Evolutionary conservation across 306 rosid genomes (phyloP).

Genomic region (Sophora flavescens): DNA sequence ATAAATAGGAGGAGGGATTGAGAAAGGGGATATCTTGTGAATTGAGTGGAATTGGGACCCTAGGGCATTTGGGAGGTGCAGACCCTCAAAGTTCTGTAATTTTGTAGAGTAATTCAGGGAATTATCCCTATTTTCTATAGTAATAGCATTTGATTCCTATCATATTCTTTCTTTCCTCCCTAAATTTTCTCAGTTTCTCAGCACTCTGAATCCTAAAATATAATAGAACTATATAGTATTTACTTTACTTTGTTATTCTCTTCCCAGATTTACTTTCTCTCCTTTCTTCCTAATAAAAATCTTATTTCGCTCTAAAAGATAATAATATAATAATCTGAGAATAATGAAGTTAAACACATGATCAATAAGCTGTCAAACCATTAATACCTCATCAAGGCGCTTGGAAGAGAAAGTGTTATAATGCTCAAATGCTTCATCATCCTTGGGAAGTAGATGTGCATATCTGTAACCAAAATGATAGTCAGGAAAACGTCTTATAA

Average conservation of each 20-base stretch:
- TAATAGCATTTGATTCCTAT: too few relatives aligned
- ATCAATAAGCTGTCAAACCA: constrained; percentile 26
- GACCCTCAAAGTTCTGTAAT: too few relatives aligned
- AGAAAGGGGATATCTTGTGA: too few relatives aligned
- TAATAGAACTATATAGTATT: too few relatives aligned
- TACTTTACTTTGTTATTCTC: background rate
- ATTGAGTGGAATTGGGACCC: too few relatives aligned
- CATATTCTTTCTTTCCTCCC: too few relatives aligned
- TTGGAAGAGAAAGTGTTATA: constrained; percentile 78
- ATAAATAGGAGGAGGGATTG: too few relatives aligned
- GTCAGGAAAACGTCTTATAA: constrained; percentile 21
- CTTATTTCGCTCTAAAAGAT: background rate
- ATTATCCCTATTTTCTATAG: too few relatives aligned
- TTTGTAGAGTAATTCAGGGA: too few relatives aligned
- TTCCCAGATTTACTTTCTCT: background rate
- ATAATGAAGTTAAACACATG: constrained; percentile 14
- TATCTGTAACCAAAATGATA: constrained; percentile 60
- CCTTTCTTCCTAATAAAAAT: background rate
- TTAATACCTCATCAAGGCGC: constrained; percentile 93
- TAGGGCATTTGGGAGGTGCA: too few relatives aligned
- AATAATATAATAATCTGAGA: background rate
- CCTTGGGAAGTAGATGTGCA: constrained; percentile 89
- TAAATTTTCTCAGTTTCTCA: too few relatives aligned
- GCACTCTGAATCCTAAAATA: too few relatives aligned
- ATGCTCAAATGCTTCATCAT: constrained; percentile 90